phyloP scores from a whole-genome alignment of 805 yeast genomes.

The Yarrowia porcina region DNA sequence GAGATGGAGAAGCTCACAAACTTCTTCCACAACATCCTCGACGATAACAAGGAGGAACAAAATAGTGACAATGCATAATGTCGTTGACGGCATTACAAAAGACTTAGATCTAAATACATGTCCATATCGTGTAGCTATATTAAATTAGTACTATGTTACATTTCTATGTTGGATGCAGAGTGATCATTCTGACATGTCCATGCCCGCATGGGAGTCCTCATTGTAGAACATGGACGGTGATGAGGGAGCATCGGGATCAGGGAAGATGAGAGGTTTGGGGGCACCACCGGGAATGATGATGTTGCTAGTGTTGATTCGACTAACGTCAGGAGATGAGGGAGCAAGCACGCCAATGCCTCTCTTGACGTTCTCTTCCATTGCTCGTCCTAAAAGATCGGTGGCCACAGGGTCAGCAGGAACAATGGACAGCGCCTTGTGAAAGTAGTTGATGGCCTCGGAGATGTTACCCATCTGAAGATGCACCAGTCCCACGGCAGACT shows the following conservation, averaged over 20 bases:
- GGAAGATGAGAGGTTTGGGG: constrained; percentile 1
- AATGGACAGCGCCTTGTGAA: constrained; percentile 79
- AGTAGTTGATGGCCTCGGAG: constrained; percentile 64
- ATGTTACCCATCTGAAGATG: constrained; percentile 65
- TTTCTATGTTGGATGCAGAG: background rate
- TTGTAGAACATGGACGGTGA: constrained; percentile 24
- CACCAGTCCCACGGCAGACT: constrained; percentile 81
- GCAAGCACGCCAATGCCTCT: background rate
- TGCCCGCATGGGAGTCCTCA: constrained; percentile 30
- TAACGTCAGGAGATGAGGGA: background rate
- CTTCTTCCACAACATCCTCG: constrained; percentile 33
- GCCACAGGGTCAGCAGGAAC: constrained; percentile 82
- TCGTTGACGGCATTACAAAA: background rate
- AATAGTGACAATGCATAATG: constrained; percentile 8
- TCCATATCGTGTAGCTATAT: background rate
- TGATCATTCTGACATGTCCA: constrained; percentile 26
- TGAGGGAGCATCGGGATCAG: constrained; percentile 18
- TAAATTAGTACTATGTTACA: constrained; percentile 1
- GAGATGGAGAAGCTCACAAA: constrained; percentile 32
- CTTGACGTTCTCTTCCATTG: constrained; percentile 39
- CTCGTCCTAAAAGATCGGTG: constrained; percentile 72
- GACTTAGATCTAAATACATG: too few relatives aligned
- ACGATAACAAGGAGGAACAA: constrained; percentile 25
- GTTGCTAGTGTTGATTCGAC: constrained; percentile 11
- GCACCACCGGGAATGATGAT: background rate